Evolutionary conservation across 2,329 filamentous ascomycete genomes (phyloP).

Genomic region (Dactylellina haptotyla): DNA sequence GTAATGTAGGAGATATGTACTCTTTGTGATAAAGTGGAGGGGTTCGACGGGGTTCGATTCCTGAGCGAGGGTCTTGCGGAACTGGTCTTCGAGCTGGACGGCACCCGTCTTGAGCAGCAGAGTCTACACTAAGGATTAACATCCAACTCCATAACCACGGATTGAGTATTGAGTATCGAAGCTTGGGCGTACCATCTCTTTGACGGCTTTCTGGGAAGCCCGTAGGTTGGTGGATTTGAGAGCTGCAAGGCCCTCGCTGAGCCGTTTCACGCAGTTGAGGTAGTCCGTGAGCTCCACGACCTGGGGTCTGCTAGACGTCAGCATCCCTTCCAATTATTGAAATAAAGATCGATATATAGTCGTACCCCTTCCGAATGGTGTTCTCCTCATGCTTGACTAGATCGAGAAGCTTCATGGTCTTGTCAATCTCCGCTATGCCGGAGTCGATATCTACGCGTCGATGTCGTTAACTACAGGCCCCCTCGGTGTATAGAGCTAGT

Average conservation of each 20-base stretch:
- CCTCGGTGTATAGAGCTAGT: background rate
- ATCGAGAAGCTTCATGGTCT: slow-evolving; percentile 87
- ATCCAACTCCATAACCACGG: background rate
- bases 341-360: slow-evolving; percentile 56
- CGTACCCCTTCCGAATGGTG: slow-evolving; percentile 81
- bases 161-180: too few species aligned
- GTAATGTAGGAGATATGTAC: slow-evolving; percentile 63
- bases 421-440: slow-evolving; percentile 85
- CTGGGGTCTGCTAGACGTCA: slow-evolving; percentile 69
- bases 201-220: slow-evolving; percentile 82
- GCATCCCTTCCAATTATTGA: slow-evolving; percentile 45
- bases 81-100: slow-evolving; percentile 83
- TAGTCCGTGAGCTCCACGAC: slow-evolving; percentile 84
- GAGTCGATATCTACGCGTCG: slow-evolving; percentile 77
- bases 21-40: slow-evolving; percentile 90
- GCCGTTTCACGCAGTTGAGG: slow-evolving; percentile 85
- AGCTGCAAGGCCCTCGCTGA: slow-evolving; percentile 83
- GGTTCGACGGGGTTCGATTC: slow-evolving; percentile 85
- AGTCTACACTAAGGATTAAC: slow-evolving; percentile 47
- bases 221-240: slow-evolving; percentile 90
- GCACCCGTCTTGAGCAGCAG: slow-evolving; percentile 80
- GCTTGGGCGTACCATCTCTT: slow-evolving; percentile 55
- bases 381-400: slow-evolving; percentile 91
- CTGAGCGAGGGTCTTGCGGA: slow-evolving; percentile 80
- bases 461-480: background rate